Evolutionary conservation across 176 grass and related monocot genomes (phyloP).

Genomic region (Hordeum vulgare): DNA sequence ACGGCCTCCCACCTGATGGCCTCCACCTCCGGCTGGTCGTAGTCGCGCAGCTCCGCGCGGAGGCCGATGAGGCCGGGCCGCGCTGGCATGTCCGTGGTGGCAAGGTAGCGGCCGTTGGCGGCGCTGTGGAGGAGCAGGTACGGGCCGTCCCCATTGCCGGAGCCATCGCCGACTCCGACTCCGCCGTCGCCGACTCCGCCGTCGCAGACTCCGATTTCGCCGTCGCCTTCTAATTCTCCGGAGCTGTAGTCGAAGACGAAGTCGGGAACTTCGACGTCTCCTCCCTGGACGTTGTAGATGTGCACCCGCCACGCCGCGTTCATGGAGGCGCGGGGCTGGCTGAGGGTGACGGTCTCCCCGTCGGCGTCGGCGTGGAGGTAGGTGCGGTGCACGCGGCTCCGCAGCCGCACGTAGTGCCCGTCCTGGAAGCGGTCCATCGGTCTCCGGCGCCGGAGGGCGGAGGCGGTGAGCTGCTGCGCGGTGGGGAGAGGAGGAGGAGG

Average conservation of each 20-base stretch:
- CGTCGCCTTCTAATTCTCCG: too few species aligned
- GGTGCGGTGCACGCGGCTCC: not conserved
- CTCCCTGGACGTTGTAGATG: not conserved
- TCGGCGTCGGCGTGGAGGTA: constrained; percentile 13
- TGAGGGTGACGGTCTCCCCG: not conserved
- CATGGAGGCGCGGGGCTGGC: not conserved
- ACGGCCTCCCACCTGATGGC: not conserved
- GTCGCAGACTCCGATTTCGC: too few species aligned
- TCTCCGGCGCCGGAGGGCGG: not conserved
- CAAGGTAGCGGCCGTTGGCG: constrained; percentile 21
- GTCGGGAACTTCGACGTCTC: too few species aligned
- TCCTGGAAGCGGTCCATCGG: constrained; percentile 6
- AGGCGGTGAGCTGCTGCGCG: not conserved
- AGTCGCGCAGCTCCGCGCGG: not conserved
- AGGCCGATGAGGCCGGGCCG: not conserved
- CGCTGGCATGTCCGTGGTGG: not conserved
- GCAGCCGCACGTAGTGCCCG: not conserved
- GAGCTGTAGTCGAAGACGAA: too few species aligned
- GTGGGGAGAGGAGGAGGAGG: not conserved
- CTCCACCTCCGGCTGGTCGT: not conserved
- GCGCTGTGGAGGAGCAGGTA: not conserved
- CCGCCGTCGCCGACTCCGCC: too few species aligned
- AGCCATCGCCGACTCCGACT: not conserved
- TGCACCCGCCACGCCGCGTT: constrained; percentile 10
- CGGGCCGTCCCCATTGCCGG: not conserved